Conservation (phyloP, 371 early-diverging fungal species). For the Mortierella sp. region DNA sequence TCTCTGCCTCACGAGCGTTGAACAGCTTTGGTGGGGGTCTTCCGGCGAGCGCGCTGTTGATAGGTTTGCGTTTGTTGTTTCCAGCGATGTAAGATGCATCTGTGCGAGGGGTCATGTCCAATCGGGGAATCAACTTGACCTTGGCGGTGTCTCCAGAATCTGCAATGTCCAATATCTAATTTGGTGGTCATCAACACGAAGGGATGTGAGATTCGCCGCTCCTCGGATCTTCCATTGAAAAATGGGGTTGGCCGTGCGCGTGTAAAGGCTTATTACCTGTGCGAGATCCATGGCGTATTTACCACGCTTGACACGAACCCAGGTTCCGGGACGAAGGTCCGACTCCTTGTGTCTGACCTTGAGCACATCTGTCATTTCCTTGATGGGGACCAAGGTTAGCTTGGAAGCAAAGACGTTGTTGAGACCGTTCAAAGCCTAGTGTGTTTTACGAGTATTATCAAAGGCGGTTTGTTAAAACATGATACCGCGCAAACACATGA, state of each 20-base stretch:
- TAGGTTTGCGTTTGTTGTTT: constrained; percentile 66
- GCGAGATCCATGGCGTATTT: constrained; percentile 97
- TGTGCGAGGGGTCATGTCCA: constrained; percentile 69
- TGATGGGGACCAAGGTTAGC: constrained; percentile 91
- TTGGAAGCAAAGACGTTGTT: constrained; percentile 81
- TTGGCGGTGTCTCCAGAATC: constrained; percentile 85
- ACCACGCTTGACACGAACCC: constrained; percentile 96
- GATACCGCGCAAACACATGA: neutral
- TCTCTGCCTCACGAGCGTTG: constrained; percentile 75
- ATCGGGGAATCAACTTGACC: constrained; percentile 92
- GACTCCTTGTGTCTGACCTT: constrained; percentile 78
- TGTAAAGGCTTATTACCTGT: constrained; percentile 66
- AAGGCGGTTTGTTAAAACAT: neutral
- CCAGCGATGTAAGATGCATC: constrained; percentile 54
- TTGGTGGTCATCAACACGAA: constrained; percentile 3
- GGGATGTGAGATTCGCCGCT: neutral
- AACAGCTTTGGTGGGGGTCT: constrained; percentile 83
- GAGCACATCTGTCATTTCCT: constrained; percentile 97
- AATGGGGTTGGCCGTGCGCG: neutral
- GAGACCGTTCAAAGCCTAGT: constrained; percentile 77
- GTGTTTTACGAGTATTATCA: constrained; percentile 3
- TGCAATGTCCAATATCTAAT: constrained; percentile 77
- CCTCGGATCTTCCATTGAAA: neutral
- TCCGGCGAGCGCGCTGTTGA: constrained; percentile 57
- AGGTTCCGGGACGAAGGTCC: constrained; percentile 84